These are phyloP conservation scores for Sarcodon aspratus DNA, from an alignment of 768 basidiomycete genomes.

Conservation along the genomic window DNA sequence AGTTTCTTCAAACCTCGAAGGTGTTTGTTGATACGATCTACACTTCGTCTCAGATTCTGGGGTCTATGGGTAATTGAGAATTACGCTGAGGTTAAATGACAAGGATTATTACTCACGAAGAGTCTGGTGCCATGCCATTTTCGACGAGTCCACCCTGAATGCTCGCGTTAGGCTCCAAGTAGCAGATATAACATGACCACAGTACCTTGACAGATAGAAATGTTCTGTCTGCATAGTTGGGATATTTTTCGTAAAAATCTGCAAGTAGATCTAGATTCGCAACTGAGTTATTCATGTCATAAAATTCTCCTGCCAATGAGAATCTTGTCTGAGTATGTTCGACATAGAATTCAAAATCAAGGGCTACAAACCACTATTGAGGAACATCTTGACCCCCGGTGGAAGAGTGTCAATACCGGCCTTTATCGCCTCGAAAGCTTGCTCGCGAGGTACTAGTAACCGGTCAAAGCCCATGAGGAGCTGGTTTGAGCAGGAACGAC, in stretches of 20 bases:
- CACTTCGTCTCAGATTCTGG: slow-evolving; percentile 35
- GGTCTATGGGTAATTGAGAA: slow-evolving; percentile 4
- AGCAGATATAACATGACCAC: not conserved
- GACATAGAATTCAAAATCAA: not conserved
- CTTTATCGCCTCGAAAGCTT: slow-evolving; percentile 52
- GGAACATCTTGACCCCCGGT: slow-evolving; percentile 31
- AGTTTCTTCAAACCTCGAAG: slow-evolving; percentile 42
- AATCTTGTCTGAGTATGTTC: not conserved
- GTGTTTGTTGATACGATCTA: slow-evolving; percentile 29
- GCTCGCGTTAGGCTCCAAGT: not conserved
- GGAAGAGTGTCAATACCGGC: slow-evolving; percentile 32
- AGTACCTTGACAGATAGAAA: slow-evolving; percentile 38
- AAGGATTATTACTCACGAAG: not conserved
- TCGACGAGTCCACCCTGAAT: slow-evolving; percentile 1
- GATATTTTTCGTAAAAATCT: slow-evolving; percentile 37
- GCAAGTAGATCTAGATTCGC: slow-evolving; percentile 38
- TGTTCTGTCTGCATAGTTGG: slow-evolving; percentile 30
- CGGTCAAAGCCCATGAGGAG: slow-evolving; percentile 24
- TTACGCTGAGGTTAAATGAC: not conserved
- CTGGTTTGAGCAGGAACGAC: too few species aligned
- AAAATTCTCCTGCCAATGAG: slow-evolving; percentile 38
- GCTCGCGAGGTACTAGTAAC: slow-evolving; percentile 36
- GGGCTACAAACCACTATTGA: slow-evolving; percentile 33
- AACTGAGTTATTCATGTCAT: slow-evolving; percentile 26
- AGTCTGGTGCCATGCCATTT: not conserved